Base-by-base conservation (phyloP, 2,329 filamentous ascomycete species). In the Chalaropsis ovoidea region DNA sequence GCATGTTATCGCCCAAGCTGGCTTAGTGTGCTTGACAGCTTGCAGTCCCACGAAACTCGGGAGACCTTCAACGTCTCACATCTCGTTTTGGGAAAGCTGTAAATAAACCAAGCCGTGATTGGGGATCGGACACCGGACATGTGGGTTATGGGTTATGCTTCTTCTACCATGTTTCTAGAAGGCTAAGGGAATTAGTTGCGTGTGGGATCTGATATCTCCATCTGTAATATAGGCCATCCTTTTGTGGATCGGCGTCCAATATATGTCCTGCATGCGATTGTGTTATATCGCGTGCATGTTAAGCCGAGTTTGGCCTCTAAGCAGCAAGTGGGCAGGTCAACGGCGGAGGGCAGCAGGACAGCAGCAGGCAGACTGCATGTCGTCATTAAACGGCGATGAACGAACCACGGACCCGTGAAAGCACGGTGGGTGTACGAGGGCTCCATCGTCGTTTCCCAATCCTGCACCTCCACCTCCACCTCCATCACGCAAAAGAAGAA, bases 341-440 rank as follows among this genome's bases (percentile, higher is more conserved):
- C 22, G 13, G 11, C 42, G 2, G 7, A 43, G 42, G 42, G 42
- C 31, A 31, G 31, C 31, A 31, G 6, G 31, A 31, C 31, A 31
- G 31, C 6, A 43, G 42, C 49, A 35, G 52, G 52, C 52, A 47
- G 43, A 19, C 31, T 56, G 31, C 52, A 56, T 56, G 52, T 35
- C 52, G 52, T 56, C 52, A 56, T 39, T 39, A 56, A 56, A 56
- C 27, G 52, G 52, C n/a, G 52, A 27, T 56, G 52, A 56, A 17
- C 15, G 52, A 56, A n/a, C 52, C 27, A 56, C 24, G 27, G 27
- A 27, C 52, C 52, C 31, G 24, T 52, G 22, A 56, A 56, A 35
- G 27, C 52, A 56, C 52, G 52, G 52, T 56, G 31, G 52, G 19
- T 39, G 47, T 24, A 19, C 47, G 8, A 24, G 47, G 47, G 19